Percentiles rank a stretch among this genome's conserved stretches.
Conservation (phyloP, 2,329 filamentous ascomycete genomes). For the Penicillium sumatraense region DNA sequence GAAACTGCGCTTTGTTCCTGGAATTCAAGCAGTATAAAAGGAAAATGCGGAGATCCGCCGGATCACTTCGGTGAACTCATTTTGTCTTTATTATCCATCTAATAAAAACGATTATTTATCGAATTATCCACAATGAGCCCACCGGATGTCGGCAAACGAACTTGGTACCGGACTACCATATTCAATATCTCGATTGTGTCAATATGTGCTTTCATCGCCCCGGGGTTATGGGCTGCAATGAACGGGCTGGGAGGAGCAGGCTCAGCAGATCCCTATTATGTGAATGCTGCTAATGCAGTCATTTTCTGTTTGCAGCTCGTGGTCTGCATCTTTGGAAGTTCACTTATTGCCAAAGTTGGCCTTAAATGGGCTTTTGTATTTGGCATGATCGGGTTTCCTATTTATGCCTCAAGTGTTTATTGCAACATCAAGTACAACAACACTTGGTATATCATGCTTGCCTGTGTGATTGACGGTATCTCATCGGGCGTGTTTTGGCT, state of each 20-base stretch:
- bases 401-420: constrained; percentile 9
- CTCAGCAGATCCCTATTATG: constrained; percentile 1
- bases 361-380: constrained; percentile 6
- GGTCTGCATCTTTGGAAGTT: constrained; percentile 5
- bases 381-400: constrained; percentile 2
- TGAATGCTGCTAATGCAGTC: constrained; percentile 13
- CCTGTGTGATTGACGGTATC: constrained; percentile 1
- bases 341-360: constrained; percentile 1
- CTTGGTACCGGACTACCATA: constrained; percentile 5
- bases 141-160: background rate
- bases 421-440: constrained; percentile 7
- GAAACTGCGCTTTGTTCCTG: background rate
- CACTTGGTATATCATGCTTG: constrained; percentile 7
- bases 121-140: background rate
- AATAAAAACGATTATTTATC: too few relatives aligned
- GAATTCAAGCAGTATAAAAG: background rate
- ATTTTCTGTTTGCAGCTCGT: constrained; percentile 4
- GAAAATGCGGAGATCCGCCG: too few relatives aligned
- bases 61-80: too few relatives aligned
- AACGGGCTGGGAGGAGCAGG: constrained; percentile 8
- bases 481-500: constrained; percentile 7
- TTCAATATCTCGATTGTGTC: constrained; percentile 9
- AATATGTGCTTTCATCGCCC: constrained; percentile 10
- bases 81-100: too few relatives aligned
- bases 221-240: constrained; percentile 13